phyloP scores from a whole-genome alignment of 2,329 filamentous ascomycete species.

The Grosmannia huntii region DNA sequence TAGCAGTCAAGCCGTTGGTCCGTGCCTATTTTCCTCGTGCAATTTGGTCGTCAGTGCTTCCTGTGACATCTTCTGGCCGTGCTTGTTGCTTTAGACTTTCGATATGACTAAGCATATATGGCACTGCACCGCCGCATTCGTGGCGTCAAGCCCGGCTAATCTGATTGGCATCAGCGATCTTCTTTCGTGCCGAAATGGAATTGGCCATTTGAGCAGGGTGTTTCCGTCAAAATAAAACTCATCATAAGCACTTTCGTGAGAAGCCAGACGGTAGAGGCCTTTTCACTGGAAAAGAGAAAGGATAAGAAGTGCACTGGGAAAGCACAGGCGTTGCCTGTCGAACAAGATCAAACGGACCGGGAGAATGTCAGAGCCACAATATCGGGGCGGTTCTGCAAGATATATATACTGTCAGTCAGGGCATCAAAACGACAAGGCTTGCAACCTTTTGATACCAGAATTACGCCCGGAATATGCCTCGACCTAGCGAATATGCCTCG shows the following conservation, averaged over 20 bases:
- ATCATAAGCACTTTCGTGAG: neutral
- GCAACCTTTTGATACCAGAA: neutral
- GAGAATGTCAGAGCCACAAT: too few relatives aligned
- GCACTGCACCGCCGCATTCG: neutral
- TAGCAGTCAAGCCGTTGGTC: too few relatives aligned
- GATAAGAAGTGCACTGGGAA: neutral
- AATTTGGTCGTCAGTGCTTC: too few relatives aligned
- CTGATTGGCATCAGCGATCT: neutral
- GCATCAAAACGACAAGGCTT: neutral
- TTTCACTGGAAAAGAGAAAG: neutral
- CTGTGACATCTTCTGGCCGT: too few relatives aligned
- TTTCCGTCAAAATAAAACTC: neutral
- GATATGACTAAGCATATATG: too few relatives aligned
- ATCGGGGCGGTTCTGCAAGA: neutral
- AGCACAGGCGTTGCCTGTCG: neutral
- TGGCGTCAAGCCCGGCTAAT: neutral
- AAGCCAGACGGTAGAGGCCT: neutral
- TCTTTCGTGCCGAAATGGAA: too few relatives aligned
- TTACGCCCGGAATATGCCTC: too few relatives aligned
- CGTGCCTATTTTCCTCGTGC: too few relatives aligned
- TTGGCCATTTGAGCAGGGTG: too few relatives aligned
- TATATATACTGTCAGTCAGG: neutral
- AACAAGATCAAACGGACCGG: neutral
- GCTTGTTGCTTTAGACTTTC: too few relatives aligned
- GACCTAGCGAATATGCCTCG: neutral